phyloP scores from a whole-genome alignment of 139 green algal species.

The Closterium sp. region DNA sequence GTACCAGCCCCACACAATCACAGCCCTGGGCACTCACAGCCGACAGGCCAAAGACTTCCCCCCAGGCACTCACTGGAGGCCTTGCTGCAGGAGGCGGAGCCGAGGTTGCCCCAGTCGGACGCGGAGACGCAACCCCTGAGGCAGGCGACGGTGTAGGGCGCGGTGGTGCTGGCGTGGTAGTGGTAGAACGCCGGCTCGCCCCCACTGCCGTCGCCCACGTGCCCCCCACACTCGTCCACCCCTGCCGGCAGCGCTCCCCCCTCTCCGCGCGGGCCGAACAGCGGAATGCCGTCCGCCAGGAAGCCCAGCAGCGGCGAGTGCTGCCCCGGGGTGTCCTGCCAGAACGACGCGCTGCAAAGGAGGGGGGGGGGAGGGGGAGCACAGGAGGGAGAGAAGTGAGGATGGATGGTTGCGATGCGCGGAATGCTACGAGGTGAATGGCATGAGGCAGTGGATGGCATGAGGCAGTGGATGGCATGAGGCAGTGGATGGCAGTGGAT shows the following conservation, averaged over 20 bases:
- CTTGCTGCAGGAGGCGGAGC: not conserved
- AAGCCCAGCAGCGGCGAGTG: constrained; percentile 7
- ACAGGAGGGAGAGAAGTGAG: too few relatives aligned
- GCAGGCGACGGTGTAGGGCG: not conserved
- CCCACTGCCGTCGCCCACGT: not conserved
- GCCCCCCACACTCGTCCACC: constrained; percentile 1
- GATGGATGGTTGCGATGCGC: too few relatives aligned
- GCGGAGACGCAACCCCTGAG: not conserved
- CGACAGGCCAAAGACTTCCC: not conserved
- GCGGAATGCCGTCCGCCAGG: constrained; percentile 8
- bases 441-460: too few relatives aligned
- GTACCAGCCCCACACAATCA: not conserved
- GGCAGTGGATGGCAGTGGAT: too few relatives aligned
- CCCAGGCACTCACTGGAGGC: not conserved
- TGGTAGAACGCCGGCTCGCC: constrained; percentile 3
- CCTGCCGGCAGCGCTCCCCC: not conserved
- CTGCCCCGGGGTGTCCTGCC: not conserved
- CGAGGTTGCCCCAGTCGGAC: not conserved
- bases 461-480: too few relatives aligned
- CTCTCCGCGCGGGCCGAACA: constrained; percentile 1
- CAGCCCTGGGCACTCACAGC: not conserved
- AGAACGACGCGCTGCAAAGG: not conserved
- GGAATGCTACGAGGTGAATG: too few relatives aligned
- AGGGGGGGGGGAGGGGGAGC: too few relatives aligned
- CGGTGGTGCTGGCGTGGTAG: constrained; percentile 7